Evolutionary conservation across 768 basidiomycete genomes (phyloP).

Genomic region (Lactifluus hygrophoroides): DNA sequence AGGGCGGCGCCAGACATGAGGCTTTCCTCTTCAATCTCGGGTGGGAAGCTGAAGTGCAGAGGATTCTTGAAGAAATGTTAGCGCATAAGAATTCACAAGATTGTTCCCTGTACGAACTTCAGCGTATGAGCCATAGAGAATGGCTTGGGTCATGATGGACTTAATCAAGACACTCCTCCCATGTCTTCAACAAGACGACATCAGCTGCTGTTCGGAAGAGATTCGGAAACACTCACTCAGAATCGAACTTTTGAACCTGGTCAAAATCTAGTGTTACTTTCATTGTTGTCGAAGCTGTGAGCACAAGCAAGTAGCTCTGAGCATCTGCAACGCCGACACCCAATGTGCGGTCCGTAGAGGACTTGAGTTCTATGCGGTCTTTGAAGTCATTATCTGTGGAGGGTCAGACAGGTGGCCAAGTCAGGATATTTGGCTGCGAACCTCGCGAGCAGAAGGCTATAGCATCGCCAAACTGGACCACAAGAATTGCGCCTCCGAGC

Average conservation of each 20-base stretch:
- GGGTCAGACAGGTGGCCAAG: neutral
- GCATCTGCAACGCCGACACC: slow-evolving; percentile 54
- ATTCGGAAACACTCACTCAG: slow-evolving; percentile 40
- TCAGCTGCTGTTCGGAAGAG: neutral
- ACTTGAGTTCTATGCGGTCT: slow-evolving; percentile 66
- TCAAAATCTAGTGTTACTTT: slow-evolving; percentile 54
- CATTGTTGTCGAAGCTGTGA: slow-evolving; percentile 66
- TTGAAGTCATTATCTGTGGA: slow-evolving; percentile 56
- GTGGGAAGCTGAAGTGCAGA: slow-evolving; percentile 70
- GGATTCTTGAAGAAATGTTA: slow-evolving; percentile 45
- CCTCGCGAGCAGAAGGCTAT: slow-evolving; percentile 64
- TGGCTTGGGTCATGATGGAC: slow-evolving; percentile 76
- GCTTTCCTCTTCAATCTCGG: slow-evolving; percentile 68
- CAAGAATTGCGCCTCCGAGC: slow-evolving; percentile 47
- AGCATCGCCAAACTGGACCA: slow-evolving; percentile 69
- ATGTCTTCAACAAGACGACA: slow-evolving; percentile 31
- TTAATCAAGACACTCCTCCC: slow-evolving; percentile 63
- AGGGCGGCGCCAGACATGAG: slow-evolving; percentile 75
- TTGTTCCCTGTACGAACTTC: slow-evolving; percentile 34
- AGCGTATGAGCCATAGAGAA: slow-evolving; percentile 62
- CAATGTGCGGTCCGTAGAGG: slow-evolving; percentile 54
- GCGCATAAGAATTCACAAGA: neutral
- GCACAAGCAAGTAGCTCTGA: slow-evolving; percentile 43
- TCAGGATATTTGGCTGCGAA: slow-evolving; percentile 23
- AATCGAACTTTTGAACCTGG: slow-evolving; percentile 50